Evolutionary conservation across 176 grass and related monocot species (phyloP).

Genomic region (Musa acuminata): DNA sequence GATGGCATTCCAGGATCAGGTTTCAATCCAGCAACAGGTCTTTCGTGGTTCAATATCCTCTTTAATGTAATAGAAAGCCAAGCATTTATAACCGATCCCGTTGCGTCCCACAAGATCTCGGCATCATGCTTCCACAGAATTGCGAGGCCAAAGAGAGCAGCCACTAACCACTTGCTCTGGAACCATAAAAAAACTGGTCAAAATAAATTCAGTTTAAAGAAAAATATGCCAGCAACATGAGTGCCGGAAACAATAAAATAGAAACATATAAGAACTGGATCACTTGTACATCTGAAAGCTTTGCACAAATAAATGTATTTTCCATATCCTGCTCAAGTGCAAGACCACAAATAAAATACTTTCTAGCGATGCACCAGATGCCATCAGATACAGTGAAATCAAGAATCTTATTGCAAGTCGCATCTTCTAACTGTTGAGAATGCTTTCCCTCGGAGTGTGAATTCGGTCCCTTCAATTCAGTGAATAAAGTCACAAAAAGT

Average conservation of each 20-base stretch:
- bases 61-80: slow-evolving; percentile 49
- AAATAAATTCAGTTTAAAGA: no score
- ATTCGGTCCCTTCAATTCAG: no score
- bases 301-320: no score
- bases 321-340: background rate
- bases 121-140: slow-evolving; percentile 66
- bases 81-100: slow-evolving; percentile 46
- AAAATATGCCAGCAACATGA: no score
- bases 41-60: slow-evolving; percentile 65
- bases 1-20: slow-evolving; percentile 97
- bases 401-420: no score
- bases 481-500: no score
- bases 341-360: slow-evolving; percentile 11
- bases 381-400: no score
- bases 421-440: no score
- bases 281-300: no score
- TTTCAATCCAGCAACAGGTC: slow-evolving; percentile 43
- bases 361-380: background rate
- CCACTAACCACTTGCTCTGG: slow-evolving; percentile 86
- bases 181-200: background rate
- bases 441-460: no score
- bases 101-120: slow-evolving; percentile 54
- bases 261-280: no score
- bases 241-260: no score
- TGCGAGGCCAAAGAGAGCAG: slow-evolving; percentile 37